Conservation (phyloP, 2,329 filamentous ascomycete species). For the Aureobasidium namibiae region DNA sequence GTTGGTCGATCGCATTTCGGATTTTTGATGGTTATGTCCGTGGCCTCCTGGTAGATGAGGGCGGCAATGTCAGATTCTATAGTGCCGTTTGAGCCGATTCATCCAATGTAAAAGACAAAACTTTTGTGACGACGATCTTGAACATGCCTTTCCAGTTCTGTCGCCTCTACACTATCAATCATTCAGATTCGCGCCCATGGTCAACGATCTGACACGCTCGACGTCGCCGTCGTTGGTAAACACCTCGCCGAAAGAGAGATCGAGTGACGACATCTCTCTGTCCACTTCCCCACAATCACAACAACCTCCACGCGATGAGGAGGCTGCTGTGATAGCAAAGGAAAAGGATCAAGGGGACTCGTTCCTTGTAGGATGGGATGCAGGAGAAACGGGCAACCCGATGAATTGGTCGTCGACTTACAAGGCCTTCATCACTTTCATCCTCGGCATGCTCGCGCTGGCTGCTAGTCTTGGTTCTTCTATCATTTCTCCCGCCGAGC, state of each 20-base stretch:
- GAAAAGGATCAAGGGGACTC: constrained; percentile 13
- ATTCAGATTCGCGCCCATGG: neutral
- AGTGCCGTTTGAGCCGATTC: constrained; percentile 8
- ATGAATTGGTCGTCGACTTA: constrained; percentile 37
- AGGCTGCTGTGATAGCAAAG: neutral
- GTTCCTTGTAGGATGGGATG: constrained; percentile 53
- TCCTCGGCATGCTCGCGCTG: constrained; percentile 44
- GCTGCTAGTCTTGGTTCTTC: constrained; percentile 42
- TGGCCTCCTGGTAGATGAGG: neutral
- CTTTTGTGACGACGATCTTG: neutral
- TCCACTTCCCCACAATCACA: neutral
- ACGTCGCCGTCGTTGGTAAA: neutral
- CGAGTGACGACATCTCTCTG: neutral
- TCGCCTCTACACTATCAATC: neutral
- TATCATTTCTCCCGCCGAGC: constrained; percentile 42
- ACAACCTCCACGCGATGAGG: neutral
- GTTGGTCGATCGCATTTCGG: neutral
- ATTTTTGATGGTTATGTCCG: neutral
- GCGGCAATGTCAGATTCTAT: neutral
- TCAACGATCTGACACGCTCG: neutral
- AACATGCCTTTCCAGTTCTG: neutral
- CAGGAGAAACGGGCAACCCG: constrained; percentile 55
- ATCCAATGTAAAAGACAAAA: neutral
- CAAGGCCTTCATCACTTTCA: constrained; percentile 42
- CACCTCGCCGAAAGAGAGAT: neutral